Conservation (phyloP, 306 rosid genomes). For the Pueraria montana region DNA sequence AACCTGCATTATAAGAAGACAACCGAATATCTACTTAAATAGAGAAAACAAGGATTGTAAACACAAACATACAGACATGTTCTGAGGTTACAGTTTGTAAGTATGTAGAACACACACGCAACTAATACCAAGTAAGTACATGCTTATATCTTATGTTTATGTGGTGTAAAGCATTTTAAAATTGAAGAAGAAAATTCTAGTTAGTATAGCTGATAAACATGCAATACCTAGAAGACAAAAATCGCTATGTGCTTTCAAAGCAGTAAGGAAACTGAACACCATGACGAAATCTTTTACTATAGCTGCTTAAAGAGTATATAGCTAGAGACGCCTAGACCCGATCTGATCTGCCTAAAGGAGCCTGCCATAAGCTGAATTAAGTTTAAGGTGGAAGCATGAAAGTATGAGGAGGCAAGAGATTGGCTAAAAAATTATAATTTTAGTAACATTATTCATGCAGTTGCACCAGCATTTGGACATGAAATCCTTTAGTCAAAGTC, state of each 20-base stretch:
- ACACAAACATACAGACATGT: neutral
- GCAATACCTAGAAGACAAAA: conserved; percentile 14
- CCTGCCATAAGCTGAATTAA: neutral
- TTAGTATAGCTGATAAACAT: conserved; percentile 6
- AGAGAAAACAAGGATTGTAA: conserved; percentile 10
- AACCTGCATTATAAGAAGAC: conserved; percentile 66
- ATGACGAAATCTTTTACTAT: neutral
- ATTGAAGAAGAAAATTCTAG: neutral
- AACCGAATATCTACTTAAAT: conserved; percentile 36
- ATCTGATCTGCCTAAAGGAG: neutral
- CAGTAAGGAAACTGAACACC: conserved; percentile 6
- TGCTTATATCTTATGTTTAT: neutral
- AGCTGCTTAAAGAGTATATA: neutral
- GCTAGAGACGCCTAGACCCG: too few relatives aligned
- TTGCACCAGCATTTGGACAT: neutral
- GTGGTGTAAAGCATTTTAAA: conserved; percentile 19
- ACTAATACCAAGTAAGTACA: conserved; percentile 1
- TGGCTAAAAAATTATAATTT: neutral
- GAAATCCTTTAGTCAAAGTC: neutral
- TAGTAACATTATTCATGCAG: conserved; percentile 1
- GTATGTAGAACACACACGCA: neutral
- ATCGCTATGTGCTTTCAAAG: neutral
- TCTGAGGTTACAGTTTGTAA: neutral
- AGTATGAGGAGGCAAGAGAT: neutral
- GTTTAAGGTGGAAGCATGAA: conserved; percentile 8